These are phyloP conservation scores for Clonostachys rosea DNA, from an alignment of 2,329 filamentous ascomycete genomes.

Conservation along the genomic window DNA sequence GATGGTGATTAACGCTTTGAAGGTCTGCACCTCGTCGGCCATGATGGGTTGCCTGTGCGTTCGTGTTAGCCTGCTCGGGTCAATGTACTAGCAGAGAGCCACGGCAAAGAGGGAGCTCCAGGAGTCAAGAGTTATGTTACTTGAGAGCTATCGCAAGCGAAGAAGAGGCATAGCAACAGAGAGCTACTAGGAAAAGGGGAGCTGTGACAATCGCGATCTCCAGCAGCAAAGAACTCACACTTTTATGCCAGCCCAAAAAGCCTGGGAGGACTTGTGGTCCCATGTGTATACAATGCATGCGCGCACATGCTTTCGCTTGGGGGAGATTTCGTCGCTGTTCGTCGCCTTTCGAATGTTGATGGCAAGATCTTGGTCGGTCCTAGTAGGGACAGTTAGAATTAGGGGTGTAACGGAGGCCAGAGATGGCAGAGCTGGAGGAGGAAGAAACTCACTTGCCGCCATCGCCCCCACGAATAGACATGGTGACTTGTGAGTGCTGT, in stretches of 20 bases:
- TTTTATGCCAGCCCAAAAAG: slow-evolving; percentile 98
- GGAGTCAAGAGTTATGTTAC: no score
- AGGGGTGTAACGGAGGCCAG: not conserved
- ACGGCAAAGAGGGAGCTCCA: no score
- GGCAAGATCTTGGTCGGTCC: slow-evolving; percentile 64
- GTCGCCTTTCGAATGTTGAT: slow-evolving; percentile 70
- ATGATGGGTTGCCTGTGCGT: slow-evolving; percentile 80
- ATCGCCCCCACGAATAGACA: no score
- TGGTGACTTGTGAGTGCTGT: no score
- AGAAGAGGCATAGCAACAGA: no score
- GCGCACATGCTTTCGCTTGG: slow-evolving; percentile 88
- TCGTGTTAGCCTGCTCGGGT: not conserved
- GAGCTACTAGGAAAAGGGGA: not conserved
- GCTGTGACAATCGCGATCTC: not conserved
- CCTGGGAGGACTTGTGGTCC: slow-evolving; percentile 93
- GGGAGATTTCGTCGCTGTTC: slow-evolving; percentile 62
- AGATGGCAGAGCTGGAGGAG: no score
- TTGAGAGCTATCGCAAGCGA: no score
- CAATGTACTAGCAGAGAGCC: no score
- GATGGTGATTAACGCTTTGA: slow-evolving; percentile 95
- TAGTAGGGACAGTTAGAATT: slow-evolving; percentile 17
- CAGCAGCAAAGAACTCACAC: slow-evolving; percentile 59
- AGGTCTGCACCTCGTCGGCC: slow-evolving; percentile 97
- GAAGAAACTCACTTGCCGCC: no score
- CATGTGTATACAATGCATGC: slow-evolving; percentile 98